Evolutionary conservation across 164 flowering plant genomes (phyloP), one percentile per base, ranked within the genome.

Genomic region (Tetracentron sinense): DNA sequence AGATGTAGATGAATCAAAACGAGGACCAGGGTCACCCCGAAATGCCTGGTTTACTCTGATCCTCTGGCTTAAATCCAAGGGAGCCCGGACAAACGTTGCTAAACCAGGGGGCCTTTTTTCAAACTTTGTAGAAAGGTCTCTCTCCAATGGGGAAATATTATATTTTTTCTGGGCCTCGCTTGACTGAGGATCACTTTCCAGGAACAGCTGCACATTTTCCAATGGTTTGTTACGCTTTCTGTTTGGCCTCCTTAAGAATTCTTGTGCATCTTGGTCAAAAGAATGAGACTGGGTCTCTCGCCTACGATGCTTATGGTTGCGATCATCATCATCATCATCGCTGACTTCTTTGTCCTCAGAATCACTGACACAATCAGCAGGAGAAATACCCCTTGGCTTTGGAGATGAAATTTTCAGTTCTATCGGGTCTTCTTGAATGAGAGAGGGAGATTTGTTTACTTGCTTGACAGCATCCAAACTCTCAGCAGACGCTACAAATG

Each of bases 281-380:
- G 92, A 89, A 53, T 83, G 81, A 59, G 95, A 81, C 61, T 68
- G 81, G 25, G 82, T 69, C 42, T 89, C 97, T 67, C 85, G 68
- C 67, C 90, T 82, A 17, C 95, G 91, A 75, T 90, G 98, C 81
- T 93, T 93, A 72, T 89, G 98, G 70, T 91, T 94, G 68, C 93
- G 92, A 67, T 91, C 96, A 75, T 87, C 96, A 70, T 94, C 98
- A n/a, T n/a, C n/a, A 57, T 90, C 96, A 67, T 88, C 95, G 68
- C 84, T 91, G 62, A 89, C 58, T 67, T 89, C 97, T 71, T 86
- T 86, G 62, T 93, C 94, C 62, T 90, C 96, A 28, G 82, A 76
- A 75, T 94, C 93, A 79, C 84, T 83, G n/a, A 21, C 64, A 68
- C 69, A 71, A 72, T 78, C 86, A n/a, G n/a, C n/a, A 66, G 89